Percentiles rank a stretch among this genome's conserved stretches.
These are phyloP conservation scores for Plasmodium vinckei DNA, from an alignment of 169 alveolate species.

Conservation along the genomic window DNA sequence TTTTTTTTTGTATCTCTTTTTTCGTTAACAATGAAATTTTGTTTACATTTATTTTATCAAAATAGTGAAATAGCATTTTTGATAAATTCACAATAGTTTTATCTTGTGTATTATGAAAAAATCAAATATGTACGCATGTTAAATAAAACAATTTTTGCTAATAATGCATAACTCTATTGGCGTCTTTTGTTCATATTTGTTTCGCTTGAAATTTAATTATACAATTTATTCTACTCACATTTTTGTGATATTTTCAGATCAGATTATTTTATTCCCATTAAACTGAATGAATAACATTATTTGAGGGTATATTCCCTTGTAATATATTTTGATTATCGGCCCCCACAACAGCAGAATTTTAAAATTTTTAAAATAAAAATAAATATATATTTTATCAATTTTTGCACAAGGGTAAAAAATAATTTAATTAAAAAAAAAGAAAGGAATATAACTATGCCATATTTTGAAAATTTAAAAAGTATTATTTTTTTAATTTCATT, in stretches of 20 bases:
- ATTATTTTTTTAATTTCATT: conserved; percentile 50
- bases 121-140: too few species aligned
- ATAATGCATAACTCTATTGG: not conserved
- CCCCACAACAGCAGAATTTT: conserved; percentile 72
- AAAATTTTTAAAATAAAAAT: conserved; percentile 29
- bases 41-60: too few species aligned
- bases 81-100: too few species aligned
- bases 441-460: conserved; percentile 21
- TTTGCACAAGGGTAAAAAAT: conserved; percentile 27
- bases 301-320: not conserved
- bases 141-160: not conserved
- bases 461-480: conserved; percentile 35
- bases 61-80: too few species aligned
- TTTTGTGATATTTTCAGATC: not conserved
- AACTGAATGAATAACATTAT: not conserved
- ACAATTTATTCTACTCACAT: not conserved
- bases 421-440: conserved; percentile 11
- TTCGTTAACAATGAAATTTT: too few species aligned
- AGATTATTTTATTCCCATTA: not conserved
- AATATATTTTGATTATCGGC: not conserved
- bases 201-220: not conserved
- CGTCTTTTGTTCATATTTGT: not conserved
- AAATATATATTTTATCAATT: conserved; percentile 30
- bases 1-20: too few species aligned
- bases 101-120: too few species aligned